Percentiles rank a stretch among this genome's conserved stretches.
phyloP scores from a whole-genome alignment of 2,329 filamentous ascomycete species.

The Sclerotinia subarctica region DNA sequence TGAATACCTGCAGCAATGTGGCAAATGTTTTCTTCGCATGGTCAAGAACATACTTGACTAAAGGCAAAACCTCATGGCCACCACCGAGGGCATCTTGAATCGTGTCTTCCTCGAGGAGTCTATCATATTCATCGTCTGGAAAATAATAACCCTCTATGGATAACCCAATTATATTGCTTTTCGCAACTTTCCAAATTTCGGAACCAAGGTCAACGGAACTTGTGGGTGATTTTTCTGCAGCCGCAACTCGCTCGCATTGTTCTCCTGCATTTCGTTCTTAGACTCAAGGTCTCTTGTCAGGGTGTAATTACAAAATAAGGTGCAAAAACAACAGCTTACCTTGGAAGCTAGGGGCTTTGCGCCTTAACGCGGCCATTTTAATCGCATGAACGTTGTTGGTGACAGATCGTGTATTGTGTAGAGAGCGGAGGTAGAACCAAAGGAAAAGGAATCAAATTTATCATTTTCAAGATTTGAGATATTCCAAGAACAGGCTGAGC shows the following conservation, averaged over 20 bases:
- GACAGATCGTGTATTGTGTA: neutral
- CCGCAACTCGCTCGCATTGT: neutral
- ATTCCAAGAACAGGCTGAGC: neutral
- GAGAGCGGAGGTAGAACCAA: neutral
- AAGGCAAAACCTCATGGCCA: neutral
- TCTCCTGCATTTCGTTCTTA: neutral
- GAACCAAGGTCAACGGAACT: neutral
- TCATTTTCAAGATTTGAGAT: neutral
- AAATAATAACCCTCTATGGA: neutral
- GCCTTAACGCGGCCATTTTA: neutral
- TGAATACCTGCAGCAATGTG: neutral
- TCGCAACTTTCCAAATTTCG: neutral
- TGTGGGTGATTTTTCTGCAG: neutral
- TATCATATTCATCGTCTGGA: slow-evolving; percentile 1
- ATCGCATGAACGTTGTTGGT: neutral
- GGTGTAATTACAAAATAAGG: neutral
- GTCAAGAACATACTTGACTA: neutral
- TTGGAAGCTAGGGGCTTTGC: neutral
- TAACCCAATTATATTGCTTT: neutral
- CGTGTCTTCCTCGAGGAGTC: neutral
- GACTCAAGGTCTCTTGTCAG: neutral
- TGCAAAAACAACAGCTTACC: neutral
- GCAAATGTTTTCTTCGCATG: slow-evolving; percentile 4
- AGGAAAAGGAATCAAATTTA: neutral
- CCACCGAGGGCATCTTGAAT: neutral